phyloP scores from a whole-genome alignment of 257 asterid species.

The Oldenlandia corymbosa region DNA sequence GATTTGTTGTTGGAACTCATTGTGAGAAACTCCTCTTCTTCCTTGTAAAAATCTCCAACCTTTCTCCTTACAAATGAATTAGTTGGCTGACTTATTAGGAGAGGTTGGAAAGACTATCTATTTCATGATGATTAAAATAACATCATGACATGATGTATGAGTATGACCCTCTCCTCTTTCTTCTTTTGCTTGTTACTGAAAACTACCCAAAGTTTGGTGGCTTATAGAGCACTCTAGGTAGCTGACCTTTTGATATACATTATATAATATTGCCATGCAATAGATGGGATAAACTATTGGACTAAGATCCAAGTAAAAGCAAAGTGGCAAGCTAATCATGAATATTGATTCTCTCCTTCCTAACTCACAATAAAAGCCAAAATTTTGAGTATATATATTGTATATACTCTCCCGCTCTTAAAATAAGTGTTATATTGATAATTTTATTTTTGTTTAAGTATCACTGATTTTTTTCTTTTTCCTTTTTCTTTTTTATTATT shows the following conservation, averaged over 20 bases:
- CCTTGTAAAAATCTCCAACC: neutral
- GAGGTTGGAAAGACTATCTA: conserved; percentile 13
- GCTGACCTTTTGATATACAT: neutral
- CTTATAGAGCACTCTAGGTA: conserved; percentile 30
- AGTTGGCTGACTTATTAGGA: conserved; percentile 21
- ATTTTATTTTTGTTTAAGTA: no score
- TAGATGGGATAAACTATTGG: conserved; percentile 2
- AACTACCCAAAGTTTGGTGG: conserved; percentile 13
- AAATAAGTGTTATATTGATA: no score
- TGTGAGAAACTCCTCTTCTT: conserved; percentile 8
- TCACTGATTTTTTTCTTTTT: no score
- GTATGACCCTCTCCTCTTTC: conserved; percentile 21
- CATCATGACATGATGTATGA: neutral
- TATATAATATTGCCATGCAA: no score
- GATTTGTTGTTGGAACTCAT: conserved; percentile 23
- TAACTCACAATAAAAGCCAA: no score
- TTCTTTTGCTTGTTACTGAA: conserved; percentile 31
- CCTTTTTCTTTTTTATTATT: no score
- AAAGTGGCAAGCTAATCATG: conserved; percentile 10
- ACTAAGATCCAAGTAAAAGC: conserved; percentile 6
- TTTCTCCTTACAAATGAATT: neutral
- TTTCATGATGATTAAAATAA: conserved; percentile 12
- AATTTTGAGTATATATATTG: no score
- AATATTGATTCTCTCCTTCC: neutral
- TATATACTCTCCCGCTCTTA: no score